Evolutionary conservation across 345 rosid genomes (phyloP).

Genomic region (Camelina laxa): DNA sequence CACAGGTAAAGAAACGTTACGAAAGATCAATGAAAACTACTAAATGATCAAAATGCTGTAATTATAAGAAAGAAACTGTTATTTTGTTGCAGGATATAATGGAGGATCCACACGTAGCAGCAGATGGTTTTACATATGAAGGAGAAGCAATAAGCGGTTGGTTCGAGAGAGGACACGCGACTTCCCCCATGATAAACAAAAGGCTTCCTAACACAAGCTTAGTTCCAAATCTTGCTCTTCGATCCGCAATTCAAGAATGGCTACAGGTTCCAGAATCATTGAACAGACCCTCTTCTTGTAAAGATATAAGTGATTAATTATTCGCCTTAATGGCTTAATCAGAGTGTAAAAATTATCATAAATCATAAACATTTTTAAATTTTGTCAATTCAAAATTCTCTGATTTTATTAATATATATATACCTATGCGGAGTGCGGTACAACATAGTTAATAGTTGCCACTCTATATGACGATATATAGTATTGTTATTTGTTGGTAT

Average conservation of each 20-base stretch:
- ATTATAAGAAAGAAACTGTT: not conserved
- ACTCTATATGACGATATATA: too few relatives aligned
- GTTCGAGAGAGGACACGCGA: constrained; percentile 57
- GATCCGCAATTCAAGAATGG: constrained; percentile 66
- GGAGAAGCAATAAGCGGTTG: constrained; percentile 67
- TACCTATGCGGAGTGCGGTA: not conserved
- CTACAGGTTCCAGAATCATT: constrained; percentile 39
- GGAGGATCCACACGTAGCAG: constrained; percentile 79
- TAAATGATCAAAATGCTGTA: constrained; percentile 2
- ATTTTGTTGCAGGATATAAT: constrained; percentile 59
- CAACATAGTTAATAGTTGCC: not conserved
- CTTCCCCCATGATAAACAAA: constrained; percentile 76
- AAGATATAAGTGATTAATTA: not conserved
- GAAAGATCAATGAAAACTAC: not conserved
- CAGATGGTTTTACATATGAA: constrained; percentile 81
- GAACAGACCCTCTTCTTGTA: constrained; percentile 1
- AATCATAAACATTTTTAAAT: not conserved
- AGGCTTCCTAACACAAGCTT: constrained; percentile 45
- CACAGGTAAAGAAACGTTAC: constrained; percentile 47
- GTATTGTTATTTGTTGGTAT: too few relatives aligned
- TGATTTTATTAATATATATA: not conserved
- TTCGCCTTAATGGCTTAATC: not conserved
- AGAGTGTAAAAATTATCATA: not conserved
- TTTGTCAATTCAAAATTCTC: not conserved
- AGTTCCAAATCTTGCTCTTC: constrained; percentile 56